Conservation (phyloP, 441 rosid species). For the Melianthus villosus region DNA sequence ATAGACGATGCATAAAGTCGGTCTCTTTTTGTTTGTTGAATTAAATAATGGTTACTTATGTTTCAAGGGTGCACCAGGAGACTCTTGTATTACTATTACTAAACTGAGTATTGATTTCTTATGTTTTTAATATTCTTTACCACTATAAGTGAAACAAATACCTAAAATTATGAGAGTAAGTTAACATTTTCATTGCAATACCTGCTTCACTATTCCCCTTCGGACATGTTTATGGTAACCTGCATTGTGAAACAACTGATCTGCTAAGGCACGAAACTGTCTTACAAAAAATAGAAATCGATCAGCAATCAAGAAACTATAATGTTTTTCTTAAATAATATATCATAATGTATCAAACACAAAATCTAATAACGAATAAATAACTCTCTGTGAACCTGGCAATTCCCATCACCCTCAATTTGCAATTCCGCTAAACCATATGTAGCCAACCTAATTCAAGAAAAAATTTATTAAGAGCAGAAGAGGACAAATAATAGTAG, state of each 20-base stretch:
- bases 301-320: not conserved
- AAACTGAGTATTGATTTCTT: too few species aligned
- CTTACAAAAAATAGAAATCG: not conserved
- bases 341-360: too few species aligned
- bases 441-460: constrained; percentile 43
- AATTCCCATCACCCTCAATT: constrained; percentile 92
- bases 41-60: too few species aligned
- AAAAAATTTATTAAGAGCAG: constrained; percentile 5
- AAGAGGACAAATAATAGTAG: constrained; percentile 1
- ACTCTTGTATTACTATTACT: too few species aligned
- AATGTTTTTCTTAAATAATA: too few species aligned
- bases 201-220: constrained; percentile 78
- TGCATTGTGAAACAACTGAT: constrained; percentile 70
- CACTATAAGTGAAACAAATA: too few species aligned
- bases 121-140: too few species aligned
- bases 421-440: constrained; percentile 76
- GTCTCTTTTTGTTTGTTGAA: too few species aligned
- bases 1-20: too few species aligned
- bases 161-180: too few species aligned
- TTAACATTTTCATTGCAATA: constrained; percentile 17
- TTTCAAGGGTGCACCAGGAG: too few species aligned
- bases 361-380: constrained; percentile 4
- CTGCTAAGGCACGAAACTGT: constrained; percentile 91
- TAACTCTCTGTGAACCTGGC: constrained; percentile 44
- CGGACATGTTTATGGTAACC: constrained; percentile 71